phyloP scores from a whole-genome alignment of 2,329 filamentous ascomycete species.

The Aspergillus sp. region DNA sequence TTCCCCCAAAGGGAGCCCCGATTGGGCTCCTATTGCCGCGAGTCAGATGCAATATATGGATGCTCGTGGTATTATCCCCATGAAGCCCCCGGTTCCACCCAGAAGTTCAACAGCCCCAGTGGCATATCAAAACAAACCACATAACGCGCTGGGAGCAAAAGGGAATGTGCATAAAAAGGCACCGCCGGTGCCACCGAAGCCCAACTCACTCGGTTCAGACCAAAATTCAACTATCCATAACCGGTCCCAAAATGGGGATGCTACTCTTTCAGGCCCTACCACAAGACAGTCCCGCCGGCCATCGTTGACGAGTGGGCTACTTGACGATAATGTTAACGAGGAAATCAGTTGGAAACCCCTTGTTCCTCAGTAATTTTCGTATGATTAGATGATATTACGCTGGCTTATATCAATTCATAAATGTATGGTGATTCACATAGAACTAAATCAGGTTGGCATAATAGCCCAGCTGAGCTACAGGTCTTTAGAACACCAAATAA shows the following conservation, averaged over 20 bases:
- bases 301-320: slow-evolving; percentile 18
- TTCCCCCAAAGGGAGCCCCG: slow-evolving; percentile 67
- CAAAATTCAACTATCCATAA: background rate
- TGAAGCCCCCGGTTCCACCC: slow-evolving; percentile 27
- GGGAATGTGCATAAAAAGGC: background rate
- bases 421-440: background rate
- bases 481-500: background rate
- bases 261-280: background rate
- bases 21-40: slow-evolving; percentile 66
- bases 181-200: slow-evolving; percentile 65
- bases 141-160: background rate
- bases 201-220: slow-evolving; percentile 39
- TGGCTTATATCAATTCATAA: background rate
- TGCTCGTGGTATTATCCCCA: slow-evolving; percentile 1
- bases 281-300: background rate
- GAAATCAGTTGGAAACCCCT: slow-evolving; percentile 34
- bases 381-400: background rate
- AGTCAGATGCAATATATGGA: slow-evolving; percentile 15
- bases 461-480: background rate
- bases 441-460: background rate
- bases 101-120: background rate
- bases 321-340: slow-evolving; percentile 23
- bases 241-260: background rate
- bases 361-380: slow-evolving; percentile 18
- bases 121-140: background rate